A percentile compares a stretch with the other conserved stretches of the same genome.
These are phyloP conservation scores for Gypsophila paniculata DNA, from an alignment of 179 eudicot species.

Conservation along the genomic window DNA sequence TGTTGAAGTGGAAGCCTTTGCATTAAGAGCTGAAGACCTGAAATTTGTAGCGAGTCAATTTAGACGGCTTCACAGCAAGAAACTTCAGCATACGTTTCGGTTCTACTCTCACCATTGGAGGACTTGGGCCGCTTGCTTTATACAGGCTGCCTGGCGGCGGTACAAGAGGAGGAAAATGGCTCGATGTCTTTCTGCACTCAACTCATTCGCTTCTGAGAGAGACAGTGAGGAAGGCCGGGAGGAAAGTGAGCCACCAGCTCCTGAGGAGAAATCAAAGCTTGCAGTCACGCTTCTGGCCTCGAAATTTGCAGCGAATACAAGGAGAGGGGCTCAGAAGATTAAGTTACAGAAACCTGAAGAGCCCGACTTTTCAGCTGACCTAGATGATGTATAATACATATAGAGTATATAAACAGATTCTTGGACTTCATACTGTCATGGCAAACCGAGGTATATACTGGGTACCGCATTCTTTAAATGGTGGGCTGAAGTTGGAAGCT, in stretches of 20 bases:
- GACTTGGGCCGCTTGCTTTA: slow-evolving; percentile 90
- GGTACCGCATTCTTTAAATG: background rate
- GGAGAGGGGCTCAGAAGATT: slow-evolving; percentile 67
- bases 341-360: slow-evolving; percentile 78
- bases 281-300: slow-evolving; percentile 74
- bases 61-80: slow-evolving; percentile 82
- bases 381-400: slow-evolving; percentile 42
- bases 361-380: slow-evolving; percentile 71
- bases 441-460: background rate
- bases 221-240: slow-evolving; percentile 30
- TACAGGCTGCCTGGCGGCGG: slow-evolving; percentile 87
- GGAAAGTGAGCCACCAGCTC: slow-evolving; percentile 35
- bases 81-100: slow-evolving; percentile 78
- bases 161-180: slow-evolving; percentile 55
- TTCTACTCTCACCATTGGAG: slow-evolving; percentile 91
- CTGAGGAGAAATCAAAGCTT: slow-evolving; percentile 38
- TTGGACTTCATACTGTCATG: background rate
- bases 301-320: slow-evolving; percentile 74
- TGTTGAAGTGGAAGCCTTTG: slow-evolving; percentile 83
- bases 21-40: slow-evolving; percentile 75
- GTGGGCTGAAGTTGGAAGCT: background rate
- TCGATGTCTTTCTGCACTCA: slow-evolving; percentile 41
- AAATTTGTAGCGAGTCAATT: slow-evolving; percentile 85
- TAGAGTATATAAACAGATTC: slow-evolving; percentile 12
- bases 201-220: slow-evolving; percentile 50